Conservation (phyloP, 1,139 yeast species). For the Zygosaccharomyces pseudobailii region DNA sequence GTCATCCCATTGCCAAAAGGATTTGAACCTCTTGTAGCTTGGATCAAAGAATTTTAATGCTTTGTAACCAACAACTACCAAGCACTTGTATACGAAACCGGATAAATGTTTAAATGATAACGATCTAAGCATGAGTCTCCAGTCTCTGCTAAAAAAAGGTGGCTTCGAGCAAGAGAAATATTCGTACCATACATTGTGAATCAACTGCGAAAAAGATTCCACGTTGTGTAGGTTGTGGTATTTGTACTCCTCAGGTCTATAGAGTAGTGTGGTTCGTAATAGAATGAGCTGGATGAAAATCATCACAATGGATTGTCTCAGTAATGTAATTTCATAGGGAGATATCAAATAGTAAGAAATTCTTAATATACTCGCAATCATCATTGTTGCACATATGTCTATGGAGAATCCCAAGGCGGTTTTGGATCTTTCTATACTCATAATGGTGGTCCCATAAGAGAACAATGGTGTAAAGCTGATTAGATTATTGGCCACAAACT, state of each 20-base stretch:
- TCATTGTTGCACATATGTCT: constrained; percentile 89
- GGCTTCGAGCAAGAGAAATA: constrained; percentile 26
- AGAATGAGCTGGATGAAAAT: constrained; percentile 64
- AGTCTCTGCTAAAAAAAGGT: constrained; percentile 23
- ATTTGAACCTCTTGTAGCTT: constrained; percentile 56
- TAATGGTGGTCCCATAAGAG: constrained; percentile 80
- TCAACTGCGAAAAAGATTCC: constrained; percentile 24
- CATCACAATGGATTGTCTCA: constrained; percentile 77
- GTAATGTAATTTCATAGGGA: constrained; percentile 71
- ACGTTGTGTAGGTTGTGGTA: constrained; percentile 31
- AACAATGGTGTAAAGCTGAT: constrained; percentile 75
- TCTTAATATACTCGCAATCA: constrained; percentile 68
- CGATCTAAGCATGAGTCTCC: constrained; percentile 23
- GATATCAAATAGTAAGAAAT: constrained; percentile 71
- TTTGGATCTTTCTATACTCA: constrained; percentile 56
- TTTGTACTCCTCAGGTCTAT: constrained; percentile 43
- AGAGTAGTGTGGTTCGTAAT: constrained; percentile 56
- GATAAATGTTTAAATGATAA: constrained; percentile 18
- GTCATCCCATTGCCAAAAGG: constrained; percentile 85
- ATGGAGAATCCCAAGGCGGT: constrained; percentile 77
- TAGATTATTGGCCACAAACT: constrained; percentile 37
- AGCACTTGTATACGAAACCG: constrained; percentile 24
- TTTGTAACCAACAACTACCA: constrained; percentile 33
- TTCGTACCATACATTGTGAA: constrained; percentile 32
- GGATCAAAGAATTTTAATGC: constrained; percentile 62